phyloP scores from a whole-genome alignment of 768 basidiomycete species.

The Amanita rimosa region DNA sequence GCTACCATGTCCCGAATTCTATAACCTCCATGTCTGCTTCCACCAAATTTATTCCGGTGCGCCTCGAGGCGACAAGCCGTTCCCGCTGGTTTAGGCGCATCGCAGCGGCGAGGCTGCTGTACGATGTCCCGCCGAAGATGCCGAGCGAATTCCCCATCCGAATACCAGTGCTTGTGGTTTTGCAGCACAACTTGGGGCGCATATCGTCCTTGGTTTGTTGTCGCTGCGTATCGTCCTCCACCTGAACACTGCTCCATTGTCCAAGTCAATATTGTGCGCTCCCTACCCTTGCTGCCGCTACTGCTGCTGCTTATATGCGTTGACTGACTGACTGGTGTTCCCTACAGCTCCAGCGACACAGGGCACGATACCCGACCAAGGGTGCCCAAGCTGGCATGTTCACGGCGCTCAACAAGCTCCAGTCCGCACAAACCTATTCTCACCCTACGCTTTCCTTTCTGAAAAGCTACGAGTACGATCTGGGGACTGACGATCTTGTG shows the following conservation, averaged over 20 bases:
- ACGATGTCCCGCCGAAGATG: neutral
- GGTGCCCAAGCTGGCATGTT: slow-evolving; percentile 31
- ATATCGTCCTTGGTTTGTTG: slow-evolving; percentile 50
- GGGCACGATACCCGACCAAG: slow-evolving; percentile 63
- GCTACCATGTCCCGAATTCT: too few species aligned
- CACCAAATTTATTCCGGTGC: too few species aligned
- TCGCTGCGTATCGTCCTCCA: slow-evolving; percentile 30
- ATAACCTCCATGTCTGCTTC: too few species aligned
- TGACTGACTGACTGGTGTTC: neutral
- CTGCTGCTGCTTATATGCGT: neutral
- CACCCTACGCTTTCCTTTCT: slow-evolving; percentile 47
- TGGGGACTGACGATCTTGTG: slow-evolving; percentile 51
- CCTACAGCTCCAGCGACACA: slow-evolving; percentile 69
- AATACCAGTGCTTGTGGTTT: neutral
- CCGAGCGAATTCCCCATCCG: neutral
- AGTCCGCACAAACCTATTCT: slow-evolving; percentile 30
- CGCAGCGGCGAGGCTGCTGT: too few species aligned
- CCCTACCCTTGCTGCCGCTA: too few species aligned
- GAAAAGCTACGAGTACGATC: slow-evolving; percentile 40
- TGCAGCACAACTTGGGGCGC: slow-evolving; percentile 34
- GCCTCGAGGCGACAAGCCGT: too few species aligned
- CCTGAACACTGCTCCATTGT: slow-evolving; percentile 39
- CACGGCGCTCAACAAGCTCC: slow-evolving; percentile 41
- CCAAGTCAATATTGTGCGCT: slow-evolving; percentile 61
- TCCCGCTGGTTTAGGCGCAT: too few species aligned